Evolutionary conservation across 768 basidiomycete genomes (phyloP).

Genomic region (Mycena floridula): DNA sequence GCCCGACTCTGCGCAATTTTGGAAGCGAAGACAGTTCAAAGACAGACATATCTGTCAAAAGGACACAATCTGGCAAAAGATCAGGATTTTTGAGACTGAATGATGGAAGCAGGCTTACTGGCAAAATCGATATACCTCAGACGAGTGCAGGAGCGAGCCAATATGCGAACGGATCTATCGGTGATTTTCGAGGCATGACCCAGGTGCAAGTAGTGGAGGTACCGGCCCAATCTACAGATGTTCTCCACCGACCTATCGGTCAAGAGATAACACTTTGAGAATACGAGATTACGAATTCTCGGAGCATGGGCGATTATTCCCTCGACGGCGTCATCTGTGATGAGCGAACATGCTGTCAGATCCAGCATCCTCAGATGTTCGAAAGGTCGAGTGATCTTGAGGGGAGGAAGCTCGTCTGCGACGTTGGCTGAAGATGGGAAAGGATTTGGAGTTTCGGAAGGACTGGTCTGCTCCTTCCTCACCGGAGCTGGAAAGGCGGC

Average conservation of each 20-base stretch:
- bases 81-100: constrained; percentile 10
- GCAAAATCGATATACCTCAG: constrained; percentile 96
- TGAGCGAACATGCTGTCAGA: constrained; percentile 73
- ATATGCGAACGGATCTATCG: constrained; percentile 75
- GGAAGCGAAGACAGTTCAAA: constrained; percentile 84
- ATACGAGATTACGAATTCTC: constrained; percentile 78
- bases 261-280: constrained; percentile 77
- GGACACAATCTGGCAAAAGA: constrained; percentile 58
- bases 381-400: constrained; percentile 57
- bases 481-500: constrained; percentile 77
- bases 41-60: constrained; percentile 90
- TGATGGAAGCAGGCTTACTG: constrained; percentile 45
- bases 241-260: constrained; percentile 80
- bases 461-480: constrained; percentile 25
- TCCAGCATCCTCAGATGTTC: constrained; percentile 93
- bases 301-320: constrained; percentile 78
- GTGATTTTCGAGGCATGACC: constrained; percentile 90
- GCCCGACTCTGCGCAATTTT: constrained; percentile 89
- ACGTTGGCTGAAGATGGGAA: constrained; percentile 30
- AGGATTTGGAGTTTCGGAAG: constrained; percentile 31
- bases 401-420: constrained; percentile 51
- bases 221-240: constrained; percentile 83
- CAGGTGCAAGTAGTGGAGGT: constrained; percentile 91
- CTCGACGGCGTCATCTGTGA: constrained; percentile 82
- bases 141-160: constrained; percentile 84